Percentiles rank a stretch among this genome's conserved stretches.
Conservation (phyloP, 495 filamentous ascomycete genomes). For the Antarctomyces pellizariae region DNA sequence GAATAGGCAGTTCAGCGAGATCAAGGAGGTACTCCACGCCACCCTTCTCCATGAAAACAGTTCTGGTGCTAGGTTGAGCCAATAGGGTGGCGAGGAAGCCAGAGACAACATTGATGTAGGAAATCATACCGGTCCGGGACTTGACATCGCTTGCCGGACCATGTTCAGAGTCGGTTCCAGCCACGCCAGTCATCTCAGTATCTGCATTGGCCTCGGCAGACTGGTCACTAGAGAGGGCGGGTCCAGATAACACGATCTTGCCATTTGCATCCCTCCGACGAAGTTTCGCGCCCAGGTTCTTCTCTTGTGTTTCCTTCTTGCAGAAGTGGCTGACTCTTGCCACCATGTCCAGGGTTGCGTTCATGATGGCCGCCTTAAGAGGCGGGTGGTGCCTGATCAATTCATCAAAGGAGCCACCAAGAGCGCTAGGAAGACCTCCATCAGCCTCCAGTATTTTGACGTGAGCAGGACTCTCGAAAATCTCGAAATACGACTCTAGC, state of each 20-base stretch:
- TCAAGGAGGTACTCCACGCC: slow-evolving; percentile 73
- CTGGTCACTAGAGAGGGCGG: slow-evolving; percentile 10
- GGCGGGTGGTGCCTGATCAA: slow-evolving; percentile 79
- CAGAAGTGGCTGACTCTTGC: slow-evolving; percentile 50
- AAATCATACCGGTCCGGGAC: slow-evolving; percentile 15
- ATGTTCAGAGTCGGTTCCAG: slow-evolving; percentile 2
- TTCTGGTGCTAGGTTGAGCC: slow-evolving; percentile 48
- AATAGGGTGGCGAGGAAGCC: slow-evolving; percentile 62
- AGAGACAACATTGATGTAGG: slow-evolving; percentile 51
- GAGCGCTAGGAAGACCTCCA: slow-evolving; percentile 31
- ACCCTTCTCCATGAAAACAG: slow-evolving; percentile 49
- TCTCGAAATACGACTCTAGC: slow-evolving; percentile 68
- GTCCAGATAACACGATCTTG: slow-evolving; percentile 19
- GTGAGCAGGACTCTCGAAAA: slow-evolving; percentile 81
- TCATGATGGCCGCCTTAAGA: slow-evolving; percentile 55
- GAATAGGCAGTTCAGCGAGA: slow-evolving; percentile 52
- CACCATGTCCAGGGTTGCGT: slow-evolving; percentile 63
- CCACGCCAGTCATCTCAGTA: slow-evolving; percentile 31
- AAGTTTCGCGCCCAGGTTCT: slow-evolving; percentile 58
- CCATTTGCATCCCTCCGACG: slow-evolving; percentile 29
- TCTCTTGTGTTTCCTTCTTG: slow-evolving; percentile 34
- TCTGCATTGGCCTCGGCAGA: slow-evolving; percentile 22
- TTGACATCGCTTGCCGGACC: slow-evolving; percentile 1
- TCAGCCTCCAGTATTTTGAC: slow-evolving; percentile 61
- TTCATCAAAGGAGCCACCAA: slow-evolving; percentile 82